These are phyloP conservation scores for Colletotrichum destructivum DNA, from an alignment of 2,329 filamentous ascomycete genomes.

Conservation along the genomic window DNA sequence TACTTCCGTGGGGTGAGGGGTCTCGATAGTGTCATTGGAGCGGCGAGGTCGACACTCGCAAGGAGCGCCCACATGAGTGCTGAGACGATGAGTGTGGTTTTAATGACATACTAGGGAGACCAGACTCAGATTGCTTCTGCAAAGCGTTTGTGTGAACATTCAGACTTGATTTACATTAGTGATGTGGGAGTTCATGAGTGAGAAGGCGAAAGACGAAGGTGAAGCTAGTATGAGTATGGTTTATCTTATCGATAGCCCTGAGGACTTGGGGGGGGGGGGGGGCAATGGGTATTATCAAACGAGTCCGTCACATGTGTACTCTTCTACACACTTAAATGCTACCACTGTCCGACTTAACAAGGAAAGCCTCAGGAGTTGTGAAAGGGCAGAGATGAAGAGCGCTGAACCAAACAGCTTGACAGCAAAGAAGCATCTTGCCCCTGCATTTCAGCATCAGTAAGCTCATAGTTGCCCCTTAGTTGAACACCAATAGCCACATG, in stretches of 20 bases:
- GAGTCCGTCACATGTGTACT: background rate
- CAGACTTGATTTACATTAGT: background rate
- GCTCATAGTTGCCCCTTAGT: background rate
- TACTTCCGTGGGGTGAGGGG: background rate
- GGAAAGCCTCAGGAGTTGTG: background rate
- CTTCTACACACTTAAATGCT: background rate
- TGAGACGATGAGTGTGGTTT: background rate
- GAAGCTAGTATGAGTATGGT: no score
- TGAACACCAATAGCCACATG: no score
- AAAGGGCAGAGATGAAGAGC: background rate
- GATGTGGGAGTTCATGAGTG: background rate
- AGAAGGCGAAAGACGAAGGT: background rate
- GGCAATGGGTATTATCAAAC: background rate
- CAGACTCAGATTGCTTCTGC: no score
- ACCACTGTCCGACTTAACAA: background rate
- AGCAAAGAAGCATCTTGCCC: no score
- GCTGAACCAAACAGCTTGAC: background rate
- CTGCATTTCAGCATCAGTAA: background rate
- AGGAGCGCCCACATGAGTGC: background rate
- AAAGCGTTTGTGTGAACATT: no score
- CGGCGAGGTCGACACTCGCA: background rate
- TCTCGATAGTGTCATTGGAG: background rate
- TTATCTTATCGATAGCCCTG: no score
- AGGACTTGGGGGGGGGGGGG: no score
- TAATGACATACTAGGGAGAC: constrained; percentile 3